Base-by-base conservation (phyloP, 2,329 filamentous ascomycete genomes). In the Fusarium verrucosum region DNA sequence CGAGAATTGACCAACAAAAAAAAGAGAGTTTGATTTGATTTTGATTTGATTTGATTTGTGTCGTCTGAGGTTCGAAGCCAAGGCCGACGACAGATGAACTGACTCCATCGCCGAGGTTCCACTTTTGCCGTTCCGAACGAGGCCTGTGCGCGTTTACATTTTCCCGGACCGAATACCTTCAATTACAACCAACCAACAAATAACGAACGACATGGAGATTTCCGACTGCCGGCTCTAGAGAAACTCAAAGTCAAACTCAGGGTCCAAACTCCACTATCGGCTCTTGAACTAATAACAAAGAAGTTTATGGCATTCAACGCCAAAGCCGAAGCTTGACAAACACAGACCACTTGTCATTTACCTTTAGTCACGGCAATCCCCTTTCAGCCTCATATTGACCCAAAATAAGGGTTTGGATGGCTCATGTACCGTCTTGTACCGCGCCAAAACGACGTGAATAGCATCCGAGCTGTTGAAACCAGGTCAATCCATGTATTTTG, bases 131-230 rank as follows among this genome's bases (percentile, higher is more conserved):
- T 36, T 49, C 37, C 30, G 25, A 51, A 32, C 38, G 30, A 40
- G 59, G 55, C 47, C 50, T 41, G 55, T 65, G 64, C 64, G 64
- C 64, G 60, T 67, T 68, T 65, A 68, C 55, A 44, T 60, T 66
- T 68, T 68, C 50, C 64, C 64, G 60, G 40, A 13, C 50, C 35
- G 26, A 53, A 16, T 11, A 30, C 28, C 6, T 28, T 7, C n/a
- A n/a, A n/a, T n/a, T n/a, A n/a, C n/a, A n/a, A n/a, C n/a, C n/a
- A n/a, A n/a, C n/a, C n/a, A n/a, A n/a, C n/a, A n/a, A n/a, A n/a
- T n/a, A n/a, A n/a, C n/a, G 9, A 19, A 4, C 33, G 22, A 5
- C 35, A 37, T 36, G 36, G 41, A 56, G 40, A 42, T 23, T 30
- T 37, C 43, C 33, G 60, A 47, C 41, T 38, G 45, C 37, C 42